Conservation (phyloP, 2,329 filamentous ascomycete genomes). For the Alternaria brassicicola region DNA sequence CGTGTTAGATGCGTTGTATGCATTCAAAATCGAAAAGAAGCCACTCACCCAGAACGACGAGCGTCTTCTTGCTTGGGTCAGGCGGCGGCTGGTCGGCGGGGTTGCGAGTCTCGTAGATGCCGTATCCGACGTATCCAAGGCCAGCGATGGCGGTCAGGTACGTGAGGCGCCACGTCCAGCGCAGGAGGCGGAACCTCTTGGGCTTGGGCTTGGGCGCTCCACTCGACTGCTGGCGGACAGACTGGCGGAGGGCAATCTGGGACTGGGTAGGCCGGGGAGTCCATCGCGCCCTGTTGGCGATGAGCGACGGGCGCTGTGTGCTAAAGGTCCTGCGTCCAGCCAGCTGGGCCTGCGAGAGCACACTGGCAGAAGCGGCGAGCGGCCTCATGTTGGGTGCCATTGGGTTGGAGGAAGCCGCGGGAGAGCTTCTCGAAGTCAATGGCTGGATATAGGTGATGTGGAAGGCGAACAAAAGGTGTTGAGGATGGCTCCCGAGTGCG, state of each 20-base stretch:
- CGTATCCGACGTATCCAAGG: slow-evolving; percentile 75
- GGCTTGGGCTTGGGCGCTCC: slow-evolving; percentile 42
- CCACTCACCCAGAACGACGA: slow-evolving; percentile 84
- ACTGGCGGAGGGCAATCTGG: slow-evolving; percentile 47
- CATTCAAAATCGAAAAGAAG: neutral
- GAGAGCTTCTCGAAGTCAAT: slow-evolving; percentile 17
- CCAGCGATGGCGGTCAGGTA: slow-evolving; percentile 75
- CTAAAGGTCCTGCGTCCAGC: slow-evolving; percentile 46
- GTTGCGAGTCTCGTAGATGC: slow-evolving; percentile 81
- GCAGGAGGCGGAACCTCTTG: slow-evolving; percentile 68
- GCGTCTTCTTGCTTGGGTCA: slow-evolving; percentile 92
- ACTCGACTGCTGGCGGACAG: slow-evolving; percentile 43
- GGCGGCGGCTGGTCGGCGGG: slow-evolving; percentile 78
- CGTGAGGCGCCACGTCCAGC: slow-evolving; percentile 82
- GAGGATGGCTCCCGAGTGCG: slow-evolving; percentile 12
- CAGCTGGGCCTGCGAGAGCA: slow-evolving; percentile 41
- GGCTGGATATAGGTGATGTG: slow-evolving; percentile 10
- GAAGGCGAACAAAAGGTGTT: slow-evolving; percentile 19
- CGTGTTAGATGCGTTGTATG: slow-evolving; percentile 16
- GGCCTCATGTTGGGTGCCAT: slow-evolving; percentile 49
- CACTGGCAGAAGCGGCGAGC: slow-evolving; percentile 34
- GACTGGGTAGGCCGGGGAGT: slow-evolving; percentile 41
- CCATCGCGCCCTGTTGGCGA: slow-evolving; percentile 45
- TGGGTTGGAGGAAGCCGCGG: slow-evolving; percentile 20
- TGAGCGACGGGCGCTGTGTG: slow-evolving; percentile 43